phyloP scores from a whole-genome alignment of 208 protist species.

The Paratrypanosoma confusum region DNA sequence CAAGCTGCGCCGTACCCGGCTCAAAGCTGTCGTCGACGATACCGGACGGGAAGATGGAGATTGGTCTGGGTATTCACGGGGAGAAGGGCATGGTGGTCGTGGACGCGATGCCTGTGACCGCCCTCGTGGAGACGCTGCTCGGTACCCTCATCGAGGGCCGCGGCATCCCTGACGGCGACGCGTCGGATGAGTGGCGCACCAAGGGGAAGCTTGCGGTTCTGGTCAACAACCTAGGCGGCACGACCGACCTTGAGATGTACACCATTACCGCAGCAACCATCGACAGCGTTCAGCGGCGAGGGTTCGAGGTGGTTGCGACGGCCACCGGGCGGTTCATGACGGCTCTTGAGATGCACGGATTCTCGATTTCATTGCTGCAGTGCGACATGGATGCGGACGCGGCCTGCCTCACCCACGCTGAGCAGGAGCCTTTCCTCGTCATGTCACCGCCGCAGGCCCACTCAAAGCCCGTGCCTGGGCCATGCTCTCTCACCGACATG shows the following conservation, averaged over 20 bases:
- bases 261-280: constrained; percentile 26
- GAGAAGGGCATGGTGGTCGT: constrained; percentile 47
- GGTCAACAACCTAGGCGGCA: constrained; percentile 84
- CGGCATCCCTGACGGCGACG: background rate
- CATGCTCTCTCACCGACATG: constrained; percentile 24
- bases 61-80: constrained; percentile 89
- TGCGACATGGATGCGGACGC: constrained; percentile 22
- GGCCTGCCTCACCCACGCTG: constrained; percentile 27
- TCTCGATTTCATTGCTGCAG: constrained; percentile 61
- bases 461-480: constrained; percentile 10
- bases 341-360: constrained; percentile 79
- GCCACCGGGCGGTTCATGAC: constrained; percentile 74
- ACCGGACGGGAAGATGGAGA: constrained; percentile 34
- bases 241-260: constrained; percentile 68
- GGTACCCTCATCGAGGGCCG: constrained; percentile 14
- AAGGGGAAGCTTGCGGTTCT: constrained; percentile 35
- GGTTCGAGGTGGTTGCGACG: constrained; percentile 33
- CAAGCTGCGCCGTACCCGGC: constrained; percentile 55
- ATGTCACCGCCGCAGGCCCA: constrained; percentile 25
- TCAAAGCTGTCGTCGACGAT: constrained; percentile 33
- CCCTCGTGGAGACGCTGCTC: constrained; percentile 22
- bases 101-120: constrained; percentile 14
- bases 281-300: constrained; percentile 8
- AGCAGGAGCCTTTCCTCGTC: constrained; percentile 34
- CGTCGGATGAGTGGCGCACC: constrained; percentile 1